Percentiles rank a stretch among this genome's conserved stretches.
phyloP scores from a whole-genome alignment of 805 yeast genomes.

The Cyberlindnera mrakii region DNA sequence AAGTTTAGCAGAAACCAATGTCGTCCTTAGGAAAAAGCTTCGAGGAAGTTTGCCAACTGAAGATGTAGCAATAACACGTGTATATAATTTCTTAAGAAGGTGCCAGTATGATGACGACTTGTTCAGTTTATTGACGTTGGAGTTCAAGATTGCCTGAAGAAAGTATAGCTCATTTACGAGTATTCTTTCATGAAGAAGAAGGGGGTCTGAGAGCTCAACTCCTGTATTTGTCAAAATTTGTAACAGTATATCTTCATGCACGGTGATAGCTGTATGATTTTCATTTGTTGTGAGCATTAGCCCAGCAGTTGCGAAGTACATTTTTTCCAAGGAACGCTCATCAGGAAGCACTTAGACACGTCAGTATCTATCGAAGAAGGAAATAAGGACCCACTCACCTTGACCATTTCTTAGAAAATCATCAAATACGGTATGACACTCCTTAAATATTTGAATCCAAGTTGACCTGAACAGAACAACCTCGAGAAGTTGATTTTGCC shows the following conservation, averaged over 20 bases:
- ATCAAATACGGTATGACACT: constrained; percentile 24
- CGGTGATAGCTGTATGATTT: constrained; percentile 27
- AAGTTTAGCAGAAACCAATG: constrained; percentile 23
- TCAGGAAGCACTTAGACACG: constrained; percentile 1
- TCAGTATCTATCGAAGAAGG: no score
- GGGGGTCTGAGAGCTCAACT: neutral
- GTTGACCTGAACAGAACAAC: constrained; percentile 29
- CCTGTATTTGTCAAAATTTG: constrained; percentile 4
- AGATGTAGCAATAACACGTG: constrained; percentile 3
- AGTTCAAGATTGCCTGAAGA: constrained; percentile 24
- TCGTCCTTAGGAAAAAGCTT: constrained; percentile 13
- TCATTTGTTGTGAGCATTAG: constrained; percentile 31
- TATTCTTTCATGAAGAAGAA: constrained; percentile 9
- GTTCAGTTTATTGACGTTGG: constrained; percentile 28
- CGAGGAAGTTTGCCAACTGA: neutral
- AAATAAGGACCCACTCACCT: neutral
- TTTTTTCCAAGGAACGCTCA: constrained; percentile 3
- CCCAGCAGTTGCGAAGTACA: constrained; percentile 27
- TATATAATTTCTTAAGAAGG: constrained; percentile 25
- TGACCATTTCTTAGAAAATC: constrained; percentile 6
- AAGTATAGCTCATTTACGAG: constrained; percentile 14
- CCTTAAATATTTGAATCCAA: constrained; percentile 23
- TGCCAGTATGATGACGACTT: constrained; percentile 35
- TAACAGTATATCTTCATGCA: constrained; percentile 24
- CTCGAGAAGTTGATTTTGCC: constrained; percentile 20